Base-by-base conservation (phyloP, 495 filamentous ascomycete genomes). In the Cetradonia linearis region DNA sequence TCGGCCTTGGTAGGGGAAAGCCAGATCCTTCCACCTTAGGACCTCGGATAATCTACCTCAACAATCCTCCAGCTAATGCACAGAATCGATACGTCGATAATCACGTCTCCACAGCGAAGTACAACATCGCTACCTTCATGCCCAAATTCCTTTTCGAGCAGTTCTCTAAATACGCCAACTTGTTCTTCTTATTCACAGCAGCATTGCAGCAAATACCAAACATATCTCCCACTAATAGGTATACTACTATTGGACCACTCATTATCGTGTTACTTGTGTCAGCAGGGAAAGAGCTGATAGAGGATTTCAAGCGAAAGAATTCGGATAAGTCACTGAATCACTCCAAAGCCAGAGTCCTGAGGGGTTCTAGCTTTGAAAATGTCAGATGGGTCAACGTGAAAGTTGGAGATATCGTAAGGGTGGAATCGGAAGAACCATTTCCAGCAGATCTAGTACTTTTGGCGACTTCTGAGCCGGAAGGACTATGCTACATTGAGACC, bases 121-220 rank as follows among this genome's bases (percentile, higher is more conserved):
- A 99, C 80, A 99, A 97, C 71, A 66, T 91, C 68, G 78, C 87
- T 55, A 96, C 89, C n/a, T 97, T 97, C 71, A 67, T 96, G 31
- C 92, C 93, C 52, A 99, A 99, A 72, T 99, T 99, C 76, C 77
- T 99, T 25, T 94, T 91, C 73, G 94, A 99, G 69, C 94, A 99
- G 72, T 99, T 99, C 76, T 95, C 90, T 54, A 99, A 96, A 75
- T 96, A 95, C 74, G 94, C 93, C 74, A 99, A 99, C 70, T 70
- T 99, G 64, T 99, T 99, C 78, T 99, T 99, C 85, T 83, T 99
- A 68, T 96, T 99, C 72, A 99, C 94, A 36, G 92, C 94, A 3
- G 85, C 83, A 6, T 72, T 99, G 36, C 94, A 99, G 75, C 94
- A 99, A 70, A 95, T 99, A 66, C 94, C 93, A 18, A 85, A 86